A percentile compares a stretch with the other conserved stretches of the same genome.
Conservation (phyloP, 495 filamentous ascomycete genomes). For the Penicillium paradoxum region DNA sequence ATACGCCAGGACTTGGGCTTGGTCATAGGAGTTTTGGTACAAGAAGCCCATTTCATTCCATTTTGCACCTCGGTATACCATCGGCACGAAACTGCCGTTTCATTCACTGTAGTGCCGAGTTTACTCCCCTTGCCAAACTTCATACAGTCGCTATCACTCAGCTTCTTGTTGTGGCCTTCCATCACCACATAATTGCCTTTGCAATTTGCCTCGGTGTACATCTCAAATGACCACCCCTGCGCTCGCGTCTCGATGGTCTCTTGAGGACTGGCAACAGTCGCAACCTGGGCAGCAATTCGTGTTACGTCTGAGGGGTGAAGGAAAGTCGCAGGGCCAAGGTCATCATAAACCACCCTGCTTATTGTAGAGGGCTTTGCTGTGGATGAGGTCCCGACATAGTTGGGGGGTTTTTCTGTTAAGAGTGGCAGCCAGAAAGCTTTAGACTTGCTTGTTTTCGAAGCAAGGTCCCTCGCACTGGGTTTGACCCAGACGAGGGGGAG, state of each 20-base stretch:
- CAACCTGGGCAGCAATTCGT: not conserved
- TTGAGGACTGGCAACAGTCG: not conserved
- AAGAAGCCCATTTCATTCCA: not conserved
- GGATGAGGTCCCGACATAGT: no score
- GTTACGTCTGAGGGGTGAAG: no score
- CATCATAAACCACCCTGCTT: no score
- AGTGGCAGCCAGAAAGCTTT: no score
- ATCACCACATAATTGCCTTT: constrained; percentile 8
- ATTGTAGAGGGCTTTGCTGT: no score
- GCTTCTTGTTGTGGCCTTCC: constrained; percentile 1
- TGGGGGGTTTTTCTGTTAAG: no score
- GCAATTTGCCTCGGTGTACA: constrained; percentile 4
- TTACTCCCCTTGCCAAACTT: not conserved
- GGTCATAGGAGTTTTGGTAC: not conserved
- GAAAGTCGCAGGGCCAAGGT: no score
- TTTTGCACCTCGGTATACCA: constrained; percentile 4
- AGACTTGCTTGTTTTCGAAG: no score
- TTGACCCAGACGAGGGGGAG: no score
- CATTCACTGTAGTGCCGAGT: not conserved
- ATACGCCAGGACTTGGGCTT: constrained; percentile 5
- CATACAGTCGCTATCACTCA: not conserved
- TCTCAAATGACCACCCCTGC: not conserved
- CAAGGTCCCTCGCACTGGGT: no score
- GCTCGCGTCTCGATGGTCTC: not conserved
- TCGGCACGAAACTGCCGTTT: constrained; percentile 3